Evolutionary conservation across 2,329 filamentous ascomycete species (phyloP), one percentile per base, ranked within the genome.

Genomic region (Xylaria sp.): DNA sequence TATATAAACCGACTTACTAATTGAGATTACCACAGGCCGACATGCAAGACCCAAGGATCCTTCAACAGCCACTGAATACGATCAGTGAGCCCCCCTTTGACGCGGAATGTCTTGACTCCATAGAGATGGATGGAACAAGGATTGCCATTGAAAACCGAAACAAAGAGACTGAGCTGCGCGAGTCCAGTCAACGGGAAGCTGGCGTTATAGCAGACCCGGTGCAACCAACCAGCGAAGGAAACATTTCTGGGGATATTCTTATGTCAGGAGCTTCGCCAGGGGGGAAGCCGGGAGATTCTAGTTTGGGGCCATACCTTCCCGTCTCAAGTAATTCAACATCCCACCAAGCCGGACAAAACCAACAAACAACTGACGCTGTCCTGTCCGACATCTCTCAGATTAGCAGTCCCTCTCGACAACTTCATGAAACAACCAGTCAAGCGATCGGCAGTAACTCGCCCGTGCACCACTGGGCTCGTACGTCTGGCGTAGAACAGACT

Each of bases 21-120:
- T 27, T 21, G 9, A 23, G 27, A 3, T 9, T 41, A 10, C 43
- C 25, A 1, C 41, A 66, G 64, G 72, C 73, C 2, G 87, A 91
- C 21, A 80, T 95, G 71, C 82, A 87, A 37, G 88, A 92, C 38
- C 84, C 89, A 1, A 89, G 87, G 67, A 78, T 94, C 62, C 73
- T 92, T 15, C 83, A 81, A 57, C 74, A 78, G 62, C 76, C 74
- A n/a, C 33, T 73, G 3, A 60, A 68, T 17, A 21, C 27, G 7
- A 63, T 63, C 1, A 48, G 41, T 8, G 46, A 41, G 27, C 17
- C 33, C 31, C 59, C 62, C 7, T 19, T 54, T 11, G 52, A 25
- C 46, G n/a, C 55, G 15, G 23, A 56, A 15, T 41, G 21, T 6
- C 31, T 41, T 23, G 38, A 40, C 9, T 29, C 54, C 10, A 27